Evolutionary conservation across 2,329 filamentous ascomycete genomes (phyloP).

Genomic region (Penicillium sp.): DNA sequence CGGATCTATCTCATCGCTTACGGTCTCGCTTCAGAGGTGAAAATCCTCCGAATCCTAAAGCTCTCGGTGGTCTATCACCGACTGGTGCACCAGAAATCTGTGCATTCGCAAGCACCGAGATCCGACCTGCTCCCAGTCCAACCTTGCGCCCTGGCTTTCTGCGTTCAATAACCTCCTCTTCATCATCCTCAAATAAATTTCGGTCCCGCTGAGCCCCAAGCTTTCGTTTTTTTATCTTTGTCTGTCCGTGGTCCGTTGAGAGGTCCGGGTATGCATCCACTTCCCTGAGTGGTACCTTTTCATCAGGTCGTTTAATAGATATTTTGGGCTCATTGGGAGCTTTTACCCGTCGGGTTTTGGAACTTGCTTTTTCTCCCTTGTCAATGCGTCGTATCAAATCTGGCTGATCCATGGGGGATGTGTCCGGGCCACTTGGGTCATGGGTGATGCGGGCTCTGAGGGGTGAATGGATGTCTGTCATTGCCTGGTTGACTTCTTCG

Average conservation of each 20-base stretch:
- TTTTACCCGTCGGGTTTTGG: neutral
- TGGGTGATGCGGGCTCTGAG: neutral
- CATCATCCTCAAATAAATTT: slow-evolving; percentile 71
- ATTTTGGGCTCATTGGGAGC: slow-evolving; percentile 4
- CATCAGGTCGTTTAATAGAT: slow-evolving; percentile 1
- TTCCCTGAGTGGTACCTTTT: slow-evolving; percentile 15
- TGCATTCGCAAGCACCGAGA: slow-evolving; percentile 15
- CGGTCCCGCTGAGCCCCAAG: slow-evolving; percentile 60
- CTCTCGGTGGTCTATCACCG: slow-evolving; percentile 9
- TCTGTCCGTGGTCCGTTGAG: slow-evolving; percentile 28
- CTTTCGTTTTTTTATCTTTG: slow-evolving; percentile 70
- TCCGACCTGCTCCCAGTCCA: slow-evolving; percentile 22
- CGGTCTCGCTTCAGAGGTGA: slow-evolving; percentile 72
- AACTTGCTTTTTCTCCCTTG: slow-evolving; percentile 7
- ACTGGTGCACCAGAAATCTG: slow-evolving; percentile 12
- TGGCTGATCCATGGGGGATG: slow-evolving; percentile 1
- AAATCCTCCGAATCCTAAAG: slow-evolving; percentile 53
- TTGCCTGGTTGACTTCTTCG: slow-evolving; percentile 21
- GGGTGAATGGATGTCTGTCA: slow-evolving; percentile 8
- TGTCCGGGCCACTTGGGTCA: neutral
- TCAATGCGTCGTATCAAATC: neutral
- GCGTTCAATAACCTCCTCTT: slow-evolving; percentile 37
- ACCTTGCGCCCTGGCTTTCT: slow-evolving; percentile 30
- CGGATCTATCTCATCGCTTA: slow-evolving; percentile 34
- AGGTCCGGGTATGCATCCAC: slow-evolving; percentile 19